Base-by-base conservation (phyloP, 2,329 filamentous ascomycete species). In the Endoconidiophora polonica region DNA sequence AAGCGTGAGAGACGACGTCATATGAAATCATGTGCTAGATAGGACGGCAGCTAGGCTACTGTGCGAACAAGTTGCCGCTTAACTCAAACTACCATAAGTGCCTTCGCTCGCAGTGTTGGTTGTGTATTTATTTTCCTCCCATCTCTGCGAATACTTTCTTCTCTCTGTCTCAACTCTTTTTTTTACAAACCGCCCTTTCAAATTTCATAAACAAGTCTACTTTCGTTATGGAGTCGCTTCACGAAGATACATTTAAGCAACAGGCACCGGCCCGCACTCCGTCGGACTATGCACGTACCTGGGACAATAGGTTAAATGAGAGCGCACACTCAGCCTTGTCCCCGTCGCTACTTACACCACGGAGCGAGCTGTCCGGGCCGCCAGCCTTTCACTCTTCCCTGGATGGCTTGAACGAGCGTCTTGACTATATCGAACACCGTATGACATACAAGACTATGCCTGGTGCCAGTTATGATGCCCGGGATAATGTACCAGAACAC, bases 181-280 rank as follows among this genome's bases (percentile, higher is more conserved):
- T 33, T 12, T 33, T 33, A 3, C 6, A 33, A 33, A 12, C 7
- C 29, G 12, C 29, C 29, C 29, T 33, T 12, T 12, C 29, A 10
- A 7, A 33, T 2, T 9, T 33, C 29, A 33, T 12, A 7, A 33
- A 4, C 29, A 33, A 40, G 16, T 40, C 12, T 6, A 20, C 1
- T 14, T 14, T 39, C 7, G 24, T 36, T 18, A 53, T 53, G 47
- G 47, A 53, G 37, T 40, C 43, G 12, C 36, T 53, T 16, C 47
- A 53, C n/a, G 37, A 53, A 47, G 47, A 53, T 44, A 49, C 47
- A 18, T 53, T 53, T 14, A 53, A 53, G 22, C 47, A 22, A n/a
- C 44, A 46, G 42, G 39, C 44, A 7, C 51, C 47, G 16, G 38
- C 18, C 39, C 47, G 47, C 5, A 53, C 47, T 22, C 24, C 42